phyloP scores from a whole-genome alignment of 805 yeast species.

The Candida succiphila region DNA sequence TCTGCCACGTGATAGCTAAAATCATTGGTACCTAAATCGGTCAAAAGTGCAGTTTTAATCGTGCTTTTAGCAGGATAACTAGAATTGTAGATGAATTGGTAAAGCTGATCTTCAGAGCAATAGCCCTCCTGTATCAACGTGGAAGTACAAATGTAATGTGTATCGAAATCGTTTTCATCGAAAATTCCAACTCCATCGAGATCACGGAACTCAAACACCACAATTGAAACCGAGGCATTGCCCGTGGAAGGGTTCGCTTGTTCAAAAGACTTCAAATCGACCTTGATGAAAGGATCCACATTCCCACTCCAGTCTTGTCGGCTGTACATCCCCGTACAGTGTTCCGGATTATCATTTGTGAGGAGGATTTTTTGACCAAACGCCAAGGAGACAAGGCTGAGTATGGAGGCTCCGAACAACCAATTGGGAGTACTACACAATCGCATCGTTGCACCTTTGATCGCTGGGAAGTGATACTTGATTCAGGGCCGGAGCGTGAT shows the following conservation, averaged over 20 bases:
- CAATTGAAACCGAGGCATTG: conserved; percentile 45
- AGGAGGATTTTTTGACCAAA: conserved; percentile 40
- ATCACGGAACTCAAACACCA: conserved; percentile 81
- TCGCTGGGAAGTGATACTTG: too few species aligned
- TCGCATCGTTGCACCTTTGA: too few species aligned
- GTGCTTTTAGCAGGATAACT: conserved; percentile 34
- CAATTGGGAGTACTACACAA: conserved; percentile 1
- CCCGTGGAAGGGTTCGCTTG: conserved; percentile 25
- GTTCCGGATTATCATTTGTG: conserved; percentile 44
- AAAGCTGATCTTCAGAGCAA: conserved; percentile 46
- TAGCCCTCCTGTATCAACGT: conserved; percentile 42
- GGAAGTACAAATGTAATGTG: conserved; percentile 68
- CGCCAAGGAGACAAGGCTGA: conserved; percentile 4
- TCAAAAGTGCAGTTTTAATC: conserved; percentile 46
- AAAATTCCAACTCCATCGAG: conserved; percentile 53
- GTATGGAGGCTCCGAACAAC: neutral
- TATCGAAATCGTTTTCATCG: conserved; percentile 28
- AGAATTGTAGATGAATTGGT: conserved; percentile 50
- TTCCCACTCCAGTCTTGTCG: conserved; percentile 83
- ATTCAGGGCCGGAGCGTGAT: too few species aligned
- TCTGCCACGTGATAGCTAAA: conserved; percentile 52
- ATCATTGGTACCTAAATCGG: conserved; percentile 48
- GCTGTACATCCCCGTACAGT: conserved; percentile 87
- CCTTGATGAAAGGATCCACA: conserved; percentile 49
- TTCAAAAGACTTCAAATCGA: conserved; percentile 26